phyloP scores from a whole-genome alignment of 352 stramenopile genomes.

The Pythium volutum region DNA sequence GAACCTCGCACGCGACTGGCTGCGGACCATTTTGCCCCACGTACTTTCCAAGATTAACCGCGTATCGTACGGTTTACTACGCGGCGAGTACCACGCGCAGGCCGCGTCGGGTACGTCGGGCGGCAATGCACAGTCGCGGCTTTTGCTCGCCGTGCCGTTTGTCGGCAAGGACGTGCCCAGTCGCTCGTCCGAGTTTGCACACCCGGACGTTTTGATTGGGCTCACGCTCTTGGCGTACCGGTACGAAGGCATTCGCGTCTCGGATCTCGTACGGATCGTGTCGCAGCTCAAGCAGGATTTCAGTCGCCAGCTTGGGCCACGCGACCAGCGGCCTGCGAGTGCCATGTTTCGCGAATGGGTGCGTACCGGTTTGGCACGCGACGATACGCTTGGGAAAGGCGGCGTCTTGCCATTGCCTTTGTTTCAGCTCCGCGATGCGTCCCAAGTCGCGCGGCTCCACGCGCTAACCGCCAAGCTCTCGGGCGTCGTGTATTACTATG shows the following conservation, averaged over 20 bases:
- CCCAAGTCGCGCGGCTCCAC: constrained; percentile 95
- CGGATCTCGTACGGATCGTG: constrained; percentile 84
- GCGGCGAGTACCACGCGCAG: constrained; percentile 57
- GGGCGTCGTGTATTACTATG: constrained; percentile 97
- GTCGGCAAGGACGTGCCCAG: constrained; percentile 99
- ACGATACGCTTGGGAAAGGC: constrained; percentile 31
- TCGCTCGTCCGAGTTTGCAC: constrained; percentile 98
- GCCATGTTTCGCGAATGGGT: constrained; percentile 84
- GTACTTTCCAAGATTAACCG: constrained; percentile 99
- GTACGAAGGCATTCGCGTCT: constrained; percentile 86
- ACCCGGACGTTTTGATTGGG: constrained; percentile 96
- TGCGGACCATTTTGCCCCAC: constrained; percentile 97
- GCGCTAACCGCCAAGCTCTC: constrained; percentile 92
- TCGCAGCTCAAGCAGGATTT: constrained; percentile 88
- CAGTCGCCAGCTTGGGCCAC: constrained; percentile 77
- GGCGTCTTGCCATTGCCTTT: constrained; percentile 92
- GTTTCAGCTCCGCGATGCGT: constrained; percentile 95
- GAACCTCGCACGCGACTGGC: constrained; percentile 97
- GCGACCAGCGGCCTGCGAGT: constrained; percentile 72
- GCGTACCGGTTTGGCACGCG: constrained; percentile 34
- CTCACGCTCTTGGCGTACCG: constrained; percentile 90
- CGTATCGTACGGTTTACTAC: constrained; percentile 97
- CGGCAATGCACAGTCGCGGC: constrained; percentile 94
- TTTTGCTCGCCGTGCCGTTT: constrained; percentile 98
- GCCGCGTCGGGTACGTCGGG: constrained; percentile 54